phyloP scores from a whole-genome alignment of 305 asterid genomes.

The Ilex paraguariensis region DNA sequence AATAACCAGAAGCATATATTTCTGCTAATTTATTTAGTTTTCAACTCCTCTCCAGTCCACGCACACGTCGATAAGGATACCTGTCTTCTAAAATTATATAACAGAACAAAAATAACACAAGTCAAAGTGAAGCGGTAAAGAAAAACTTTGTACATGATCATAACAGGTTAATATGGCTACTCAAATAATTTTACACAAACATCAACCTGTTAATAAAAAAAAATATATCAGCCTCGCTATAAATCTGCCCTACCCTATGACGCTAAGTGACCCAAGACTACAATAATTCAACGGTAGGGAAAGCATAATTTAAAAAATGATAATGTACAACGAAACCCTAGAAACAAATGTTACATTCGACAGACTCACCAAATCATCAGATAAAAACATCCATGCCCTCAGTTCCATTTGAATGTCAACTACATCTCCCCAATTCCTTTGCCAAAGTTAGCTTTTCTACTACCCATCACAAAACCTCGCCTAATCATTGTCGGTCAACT shows the following conservation, averaged over 20 bases:
- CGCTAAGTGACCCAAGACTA: constrained; percentile 17
- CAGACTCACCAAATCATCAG: constrained; percentile 11
- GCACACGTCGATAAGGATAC: no score
- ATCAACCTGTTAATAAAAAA: constrained; percentile 2
- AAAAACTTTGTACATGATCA: constrained; percentile 10
- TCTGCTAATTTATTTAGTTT: no score
- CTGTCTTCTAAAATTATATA: no score
- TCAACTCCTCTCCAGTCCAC: no score
- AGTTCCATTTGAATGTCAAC: constrained; percentile 5
- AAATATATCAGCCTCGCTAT: constrained; percentile 18
- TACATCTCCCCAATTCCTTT: not conserved
- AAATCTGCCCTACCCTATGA: constrained; percentile 9
- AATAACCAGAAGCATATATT: no score
- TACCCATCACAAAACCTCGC: not conserved
- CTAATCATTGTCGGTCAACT: constrained; percentile 19
- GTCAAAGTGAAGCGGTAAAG: no score
- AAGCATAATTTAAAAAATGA: constrained; percentile 3
- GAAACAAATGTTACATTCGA: constrained; percentile 6
- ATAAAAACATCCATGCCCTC: not conserved
- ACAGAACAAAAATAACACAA: no score
- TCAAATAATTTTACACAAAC: constrained; percentile 21
- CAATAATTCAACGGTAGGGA: constrained; percentile 13
- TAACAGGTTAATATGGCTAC: constrained; percentile 1
- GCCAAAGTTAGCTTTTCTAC: constrained; percentile 10
- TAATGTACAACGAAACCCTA: constrained; percentile 22